Evolutionary conservation across 2,329 filamentous ascomycete species (phyloP), one percentile per base, ranked within the genome.

Genomic region (Colletotrichum salicis): DNA sequence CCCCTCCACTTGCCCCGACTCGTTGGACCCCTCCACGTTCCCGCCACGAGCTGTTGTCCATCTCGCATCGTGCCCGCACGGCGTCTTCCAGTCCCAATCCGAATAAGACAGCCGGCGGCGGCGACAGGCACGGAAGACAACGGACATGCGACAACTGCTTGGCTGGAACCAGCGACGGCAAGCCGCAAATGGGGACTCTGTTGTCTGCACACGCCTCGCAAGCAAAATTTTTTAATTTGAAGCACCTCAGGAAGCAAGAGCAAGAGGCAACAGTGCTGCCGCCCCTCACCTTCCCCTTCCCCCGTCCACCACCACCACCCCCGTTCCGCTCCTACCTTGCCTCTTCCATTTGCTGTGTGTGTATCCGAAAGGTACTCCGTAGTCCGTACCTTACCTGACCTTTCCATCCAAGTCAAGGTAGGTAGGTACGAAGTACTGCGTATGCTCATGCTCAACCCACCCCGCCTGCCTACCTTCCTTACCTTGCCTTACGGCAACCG

Each of bases 381-480:
- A 41, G 37, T 41, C 2, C 35, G 27, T n/a, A 31, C 55, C 55
- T 58, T 58, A n/a, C 61, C 61, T 35, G 29, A 64, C 61, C 55
- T 35, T 33, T 19, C 33, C 35, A 13, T 37, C 35, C 35, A 37
- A 37, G 35, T 24, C 27, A 29, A 29, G 27, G 27, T 29, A 29
- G 27, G 27, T 29, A 29, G 27, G 27, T 29, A 29, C 27, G 27
- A 29, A 29, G 27, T 29, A 29, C 27, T 29, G 27, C 1, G 27
- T 29, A 29, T 29, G 27, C 67, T 70, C 55, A 29, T 29, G 27
- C 67, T 70, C 55, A 67, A 70, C 35, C 62, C 56, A 70, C 64
- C 67, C 57, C 64, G 67, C 67, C 67, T 70, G 59, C 64, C 56
- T 68, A 70, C 67, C 33, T 66, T 67, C 22, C 64, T 52, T 45